These are phyloP conservation scores for Clarireedia monteithiana DNA, from an alignment of 2,329 filamentous ascomycete species.

Conservation along the genomic window DNA sequence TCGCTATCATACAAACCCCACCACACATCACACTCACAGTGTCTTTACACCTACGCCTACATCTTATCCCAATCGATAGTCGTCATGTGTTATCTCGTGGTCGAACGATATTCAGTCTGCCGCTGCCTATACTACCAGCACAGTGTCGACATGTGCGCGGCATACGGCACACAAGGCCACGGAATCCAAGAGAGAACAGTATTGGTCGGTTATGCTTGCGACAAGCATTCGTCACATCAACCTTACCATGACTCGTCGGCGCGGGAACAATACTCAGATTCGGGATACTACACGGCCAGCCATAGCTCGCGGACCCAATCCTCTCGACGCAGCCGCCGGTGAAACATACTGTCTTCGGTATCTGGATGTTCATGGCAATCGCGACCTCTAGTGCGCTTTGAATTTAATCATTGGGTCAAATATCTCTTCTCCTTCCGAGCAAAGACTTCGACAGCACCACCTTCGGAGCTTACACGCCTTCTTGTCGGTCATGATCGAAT, in stretches of 20 bases:
- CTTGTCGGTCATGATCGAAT: conserved; percentile 26
- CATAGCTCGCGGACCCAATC: conserved; percentile 24
- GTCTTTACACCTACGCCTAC: background rate
- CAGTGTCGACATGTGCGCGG: conserved; percentile 57
- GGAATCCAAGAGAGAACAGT: conserved; percentile 58
- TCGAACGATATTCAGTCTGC: conserved; percentile 64
- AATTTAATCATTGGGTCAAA: conserved; percentile 25
- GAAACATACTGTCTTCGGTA: conserved; percentile 31
- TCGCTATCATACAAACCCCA: background rate
- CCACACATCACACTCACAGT: background rate
- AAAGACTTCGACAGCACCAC: conserved; percentile 24
- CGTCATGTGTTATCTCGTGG: conserved; percentile 62
- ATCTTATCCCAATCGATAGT: conserved; percentile 7
- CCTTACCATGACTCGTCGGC: conserved; percentile 11
- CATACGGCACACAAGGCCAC: conserved; percentile 55
- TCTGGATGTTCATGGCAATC: conserved; percentile 29
- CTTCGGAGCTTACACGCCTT: conserved; percentile 28
- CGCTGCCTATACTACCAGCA: conserved; percentile 63
- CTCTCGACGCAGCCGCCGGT: conserved; percentile 24
- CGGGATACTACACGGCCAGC: conserved; percentile 28
- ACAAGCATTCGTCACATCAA: conserved; percentile 34
- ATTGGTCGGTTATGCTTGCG: conserved; percentile 62
- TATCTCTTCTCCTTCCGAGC: conserved; percentile 29
- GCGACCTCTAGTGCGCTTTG: conserved; percentile 25
- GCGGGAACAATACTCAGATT: conserved; percentile 26